Conservation (phyloP, 1,139 yeast species). For the Taiozyma sp. region DNA sequence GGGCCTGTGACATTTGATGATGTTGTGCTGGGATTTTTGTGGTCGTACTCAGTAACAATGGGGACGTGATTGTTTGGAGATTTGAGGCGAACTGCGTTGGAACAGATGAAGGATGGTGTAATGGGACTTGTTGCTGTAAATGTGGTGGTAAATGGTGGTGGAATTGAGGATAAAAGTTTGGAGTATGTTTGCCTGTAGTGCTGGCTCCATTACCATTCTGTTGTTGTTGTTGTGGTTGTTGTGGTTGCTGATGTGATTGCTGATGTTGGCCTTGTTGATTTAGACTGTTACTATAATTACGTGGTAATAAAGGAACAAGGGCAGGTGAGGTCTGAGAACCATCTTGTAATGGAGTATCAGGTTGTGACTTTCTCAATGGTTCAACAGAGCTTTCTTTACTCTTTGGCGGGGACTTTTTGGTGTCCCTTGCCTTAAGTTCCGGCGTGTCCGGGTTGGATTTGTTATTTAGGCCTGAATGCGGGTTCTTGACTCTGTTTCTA, state of each 20-base stretch:
- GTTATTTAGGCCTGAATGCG: constrained; percentile 6
- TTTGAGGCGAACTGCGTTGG: constrained; percentile 71
- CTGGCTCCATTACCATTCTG: neutral
- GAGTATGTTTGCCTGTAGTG: constrained; percentile 10
- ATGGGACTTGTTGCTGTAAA: constrained; percentile 35
- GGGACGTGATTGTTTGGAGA: constrained; percentile 58
- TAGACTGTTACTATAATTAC: constrained; percentile 5
- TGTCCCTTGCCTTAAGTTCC: constrained; percentile 17
- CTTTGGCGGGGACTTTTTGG: constrained; percentile 11
- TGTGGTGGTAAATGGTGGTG: constrained; percentile 29
- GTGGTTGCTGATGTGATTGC: neutral
- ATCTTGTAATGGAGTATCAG: neutral
- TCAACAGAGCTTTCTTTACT: constrained; percentile 5
- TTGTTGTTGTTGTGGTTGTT: neutral
- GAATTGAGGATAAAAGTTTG: constrained; percentile 16
- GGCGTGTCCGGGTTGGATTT: constrained; percentile 19
- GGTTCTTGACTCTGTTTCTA: constrained; percentile 57
- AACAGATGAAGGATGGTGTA: constrained; percentile 64
- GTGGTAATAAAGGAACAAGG: constrained; percentile 20
- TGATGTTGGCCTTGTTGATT: constrained; percentile 1
- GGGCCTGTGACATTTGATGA: constrained; percentile 23
- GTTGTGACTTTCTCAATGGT: neutral
- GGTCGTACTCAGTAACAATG: constrained; percentile 44
- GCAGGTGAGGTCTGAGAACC: constrained; percentile 17
- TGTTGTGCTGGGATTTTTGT: constrained; percentile 29